phyloP scores from a whole-genome alignment of 2,329 filamentous ascomycete genomes.

The Ophiognomonia clavigignenti-juglandacearum region DNA sequence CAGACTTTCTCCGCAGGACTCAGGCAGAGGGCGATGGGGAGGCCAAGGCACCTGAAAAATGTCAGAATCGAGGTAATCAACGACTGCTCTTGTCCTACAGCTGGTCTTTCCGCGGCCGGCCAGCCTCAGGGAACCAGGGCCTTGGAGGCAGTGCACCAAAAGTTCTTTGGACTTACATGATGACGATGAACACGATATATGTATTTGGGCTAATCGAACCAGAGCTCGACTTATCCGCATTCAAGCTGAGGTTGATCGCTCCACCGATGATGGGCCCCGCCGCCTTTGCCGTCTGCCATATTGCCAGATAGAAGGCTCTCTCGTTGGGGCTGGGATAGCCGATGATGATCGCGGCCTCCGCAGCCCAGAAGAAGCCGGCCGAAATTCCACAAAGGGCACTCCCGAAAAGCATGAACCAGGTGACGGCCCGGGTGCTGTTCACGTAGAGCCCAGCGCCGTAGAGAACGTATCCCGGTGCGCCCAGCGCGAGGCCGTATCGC shows the following conservation, averaged over 20 bases:
- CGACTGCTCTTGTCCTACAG: background rate
- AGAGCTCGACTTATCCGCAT: constrained; percentile 13
- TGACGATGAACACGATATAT: constrained; percentile 26
- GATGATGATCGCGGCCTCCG: constrained; percentile 43
- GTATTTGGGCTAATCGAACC: constrained; percentile 11
- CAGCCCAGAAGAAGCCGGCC: constrained; percentile 46
- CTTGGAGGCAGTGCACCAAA: background rate
- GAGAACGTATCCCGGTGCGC: constrained; percentile 42
- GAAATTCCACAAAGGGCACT: constrained; percentile 42
- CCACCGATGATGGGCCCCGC: constrained; percentile 16
- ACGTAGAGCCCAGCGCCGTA: constrained; percentile 44
- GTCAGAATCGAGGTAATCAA: background rate
- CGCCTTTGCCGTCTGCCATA: constrained; percentile 28
- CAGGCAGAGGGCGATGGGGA: constrained; percentile 26
- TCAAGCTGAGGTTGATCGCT: constrained; percentile 18
- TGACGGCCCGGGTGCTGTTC: constrained; percentile 45
- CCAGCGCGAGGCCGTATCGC: constrained; percentile 37
- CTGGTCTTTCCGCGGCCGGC: background rate
- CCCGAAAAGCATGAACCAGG: constrained; percentile 46
- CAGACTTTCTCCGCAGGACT: constrained; percentile 28
- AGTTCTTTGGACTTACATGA: constrained; percentile 19
- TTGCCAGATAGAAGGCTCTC: constrained; percentile 39
- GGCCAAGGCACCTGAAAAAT: constrained; percentile 20
- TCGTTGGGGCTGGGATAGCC: constrained; percentile 44
- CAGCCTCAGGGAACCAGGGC: background rate